A percentile compares a stretch with the other conserved stretches of the same genome.
phyloP scores from a whole-genome alignment of 2,329 filamentous ascomycete genomes.

The Alternaria infectoria region DNA sequence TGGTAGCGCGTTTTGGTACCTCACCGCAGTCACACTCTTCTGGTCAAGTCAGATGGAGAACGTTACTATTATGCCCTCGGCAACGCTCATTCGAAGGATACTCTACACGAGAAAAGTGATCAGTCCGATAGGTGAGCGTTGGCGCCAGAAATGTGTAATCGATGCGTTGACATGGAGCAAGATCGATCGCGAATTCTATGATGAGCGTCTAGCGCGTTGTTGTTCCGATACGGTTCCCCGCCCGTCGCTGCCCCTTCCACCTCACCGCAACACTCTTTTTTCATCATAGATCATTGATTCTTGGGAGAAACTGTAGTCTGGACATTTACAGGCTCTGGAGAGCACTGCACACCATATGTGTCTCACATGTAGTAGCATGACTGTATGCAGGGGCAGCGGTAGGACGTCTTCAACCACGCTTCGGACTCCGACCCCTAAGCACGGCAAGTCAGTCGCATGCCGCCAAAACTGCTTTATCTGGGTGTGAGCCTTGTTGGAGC shows the following conservation, averaged over 20 bases:
- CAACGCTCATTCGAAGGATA: background rate
- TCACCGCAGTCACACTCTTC: background rate
- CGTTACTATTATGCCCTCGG: background rate
- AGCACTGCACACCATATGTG: background rate
- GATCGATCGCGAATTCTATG: background rate
- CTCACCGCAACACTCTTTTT: background rate
- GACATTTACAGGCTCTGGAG: background rate
- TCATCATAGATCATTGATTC: background rate
- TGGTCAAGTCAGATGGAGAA: background rate
- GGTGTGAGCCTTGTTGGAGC: background rate
- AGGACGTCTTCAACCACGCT: background rate
- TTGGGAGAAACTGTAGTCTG: background rate
- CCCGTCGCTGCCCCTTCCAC: background rate
- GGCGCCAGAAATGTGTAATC: background rate
- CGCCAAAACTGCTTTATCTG: background rate
- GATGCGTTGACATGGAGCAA: background rate
- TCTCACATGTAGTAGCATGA: background rate
- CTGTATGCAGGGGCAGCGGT: background rate
- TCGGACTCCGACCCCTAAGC: background rate
- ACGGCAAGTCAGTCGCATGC: background rate
- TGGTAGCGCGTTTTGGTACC: background rate
- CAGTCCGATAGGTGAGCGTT: background rate
- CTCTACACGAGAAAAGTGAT: background rate
- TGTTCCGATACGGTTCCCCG: slow-evolving; percentile 10
- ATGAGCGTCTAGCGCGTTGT: background rate